These are phyloP conservation scores for Polytrichum commune DNA, from an alignment of 225 moss, liverwort and hornwort genomes.

Conservation along the genomic window DNA sequence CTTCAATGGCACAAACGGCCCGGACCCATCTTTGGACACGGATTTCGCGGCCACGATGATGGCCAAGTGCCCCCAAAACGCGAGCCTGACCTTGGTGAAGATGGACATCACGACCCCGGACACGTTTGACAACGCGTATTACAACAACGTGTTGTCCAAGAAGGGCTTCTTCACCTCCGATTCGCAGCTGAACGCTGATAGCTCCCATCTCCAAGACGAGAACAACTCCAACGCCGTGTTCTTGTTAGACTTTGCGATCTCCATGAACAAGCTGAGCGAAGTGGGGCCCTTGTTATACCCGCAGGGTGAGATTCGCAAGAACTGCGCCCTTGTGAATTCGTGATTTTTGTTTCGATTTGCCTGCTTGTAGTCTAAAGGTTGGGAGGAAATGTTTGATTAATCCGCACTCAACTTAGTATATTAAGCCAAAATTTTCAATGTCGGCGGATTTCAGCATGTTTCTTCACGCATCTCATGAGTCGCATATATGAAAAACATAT, in stretches of 20 bases:
- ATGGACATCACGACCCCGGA: slow-evolving; percentile 3
- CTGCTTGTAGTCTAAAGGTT: too few species aligned
- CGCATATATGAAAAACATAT: too few species aligned
- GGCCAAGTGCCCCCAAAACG: slow-evolving; percentile 6
- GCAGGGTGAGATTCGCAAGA: background rate
- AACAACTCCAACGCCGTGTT: background rate
- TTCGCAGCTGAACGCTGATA: background rate
- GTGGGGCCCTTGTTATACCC: background rate
- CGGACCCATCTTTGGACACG: slow-evolving; percentile 17
- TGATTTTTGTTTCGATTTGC: too few species aligned
- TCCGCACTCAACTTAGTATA: too few species aligned
- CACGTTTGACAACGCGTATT: slow-evolving; percentile 17
- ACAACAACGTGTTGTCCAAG: background rate
- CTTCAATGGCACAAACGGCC: slow-evolving; percentile 6
- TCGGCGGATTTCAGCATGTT: too few species aligned
- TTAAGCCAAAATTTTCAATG: too few species aligned
- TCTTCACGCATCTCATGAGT: too few species aligned
- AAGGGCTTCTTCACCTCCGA: slow-evolving; percentile 8
- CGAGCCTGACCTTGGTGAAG: background rate
- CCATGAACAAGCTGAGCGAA: background rate
- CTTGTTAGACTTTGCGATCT: background rate
- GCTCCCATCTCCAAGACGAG: background rate
- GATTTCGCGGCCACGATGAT: slow-evolving; percentile 5
- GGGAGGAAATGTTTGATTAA: too few species aligned
- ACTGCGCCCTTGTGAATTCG: background rate